Conservation (phyloP, 2,329 filamentous ascomycete species). For the Penicillium sp. region DNA sequence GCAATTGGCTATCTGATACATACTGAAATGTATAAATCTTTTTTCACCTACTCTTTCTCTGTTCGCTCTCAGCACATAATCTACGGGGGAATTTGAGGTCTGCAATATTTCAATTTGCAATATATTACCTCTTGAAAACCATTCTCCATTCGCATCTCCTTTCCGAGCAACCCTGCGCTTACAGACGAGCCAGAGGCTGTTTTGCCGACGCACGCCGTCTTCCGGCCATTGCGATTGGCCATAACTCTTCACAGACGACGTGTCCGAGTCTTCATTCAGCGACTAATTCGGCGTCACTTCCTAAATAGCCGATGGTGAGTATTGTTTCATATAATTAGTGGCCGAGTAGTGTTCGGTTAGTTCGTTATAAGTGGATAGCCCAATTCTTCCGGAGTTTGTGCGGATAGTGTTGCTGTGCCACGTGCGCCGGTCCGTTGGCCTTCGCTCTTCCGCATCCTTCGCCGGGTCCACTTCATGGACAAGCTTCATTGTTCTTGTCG, state of each 20-base stretch:
- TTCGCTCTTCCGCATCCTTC: neutral
- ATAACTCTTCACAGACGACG: neutral
- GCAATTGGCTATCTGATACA: constrained; percentile 34
- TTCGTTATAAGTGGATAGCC: neutral
- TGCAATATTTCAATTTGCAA: neutral
- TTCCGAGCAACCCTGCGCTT: neutral
- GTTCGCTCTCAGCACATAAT: constrained; percentile 18
- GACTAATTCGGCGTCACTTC: neutral
- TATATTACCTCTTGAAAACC: neutral
- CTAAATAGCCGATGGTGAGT: neutral
- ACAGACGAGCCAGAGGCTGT: neutral
- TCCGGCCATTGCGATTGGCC: neutral
- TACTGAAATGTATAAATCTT: constrained; percentile 29
- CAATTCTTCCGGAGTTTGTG: neutral
- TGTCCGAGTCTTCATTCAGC: neutral
- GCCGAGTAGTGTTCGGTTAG: neutral
- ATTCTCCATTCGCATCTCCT: neutral
- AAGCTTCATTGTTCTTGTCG: neutral
- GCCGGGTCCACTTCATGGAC: constrained; percentile 10
- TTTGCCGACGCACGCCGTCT: constrained; percentile 1
- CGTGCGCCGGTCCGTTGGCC: constrained; percentile 25
- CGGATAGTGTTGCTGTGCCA: constrained; percentile 5
- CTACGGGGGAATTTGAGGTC: neutral
- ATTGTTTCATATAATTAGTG: neutral
- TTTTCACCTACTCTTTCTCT: constrained; percentile 19